These are phyloP conservation scores for Flaveria trinervia DNA, from an alignment of 129 eudicot species.

Conservation along the genomic window DNA sequence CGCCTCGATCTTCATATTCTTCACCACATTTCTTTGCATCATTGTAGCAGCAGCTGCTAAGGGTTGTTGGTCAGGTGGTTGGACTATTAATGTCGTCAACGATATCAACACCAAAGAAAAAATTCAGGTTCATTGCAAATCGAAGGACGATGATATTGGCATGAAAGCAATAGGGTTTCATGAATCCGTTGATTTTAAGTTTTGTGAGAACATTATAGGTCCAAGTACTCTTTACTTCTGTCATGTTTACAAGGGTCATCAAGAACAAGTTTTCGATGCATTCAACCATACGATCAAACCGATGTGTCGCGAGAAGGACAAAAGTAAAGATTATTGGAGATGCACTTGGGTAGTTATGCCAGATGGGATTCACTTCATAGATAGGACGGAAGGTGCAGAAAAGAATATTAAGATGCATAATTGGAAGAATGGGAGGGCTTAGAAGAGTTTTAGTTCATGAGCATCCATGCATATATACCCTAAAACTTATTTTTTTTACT, in stretches of 20 bases:
- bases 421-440: slow-evolving; percentile 22
- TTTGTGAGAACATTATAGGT: slow-evolving; percentile 21
- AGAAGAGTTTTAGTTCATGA: neutral
- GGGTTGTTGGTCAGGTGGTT: slow-evolving; percentile 21
- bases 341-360: slow-evolving; percentile 31
- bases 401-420: slow-evolving; percentile 20
- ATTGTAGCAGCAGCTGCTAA: neutral
- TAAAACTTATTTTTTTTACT: neutral
- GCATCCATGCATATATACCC: neutral
- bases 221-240: slow-evolving; percentile 38
- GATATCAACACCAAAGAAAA: neutral
- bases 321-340: slow-evolving; percentile 22
- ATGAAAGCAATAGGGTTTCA: slow-evolving; percentile 7
- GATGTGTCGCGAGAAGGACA: slow-evolving; percentile 25
- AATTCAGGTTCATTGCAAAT: slow-evolving; percentile 32
- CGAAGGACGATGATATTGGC: slow-evolving; percentile 32
- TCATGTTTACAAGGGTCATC: slow-evolving; percentile 25
- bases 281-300: slow-evolving; percentile 12
- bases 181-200: slow-evolving; percentile 25
- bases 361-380: slow-evolving; percentile 32
- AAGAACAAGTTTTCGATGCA: slow-evolving; percentile 33
- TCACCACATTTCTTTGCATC: slow-evolving; percentile 13
- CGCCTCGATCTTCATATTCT: slow-evolving; percentile 15
- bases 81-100: slow-evolving; percentile 16
- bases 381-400: neutral